These are phyloP conservation scores for Starmera quercuum DNA, from an alignment of 805 yeast genomes.

Conservation along the genomic window DNA sequence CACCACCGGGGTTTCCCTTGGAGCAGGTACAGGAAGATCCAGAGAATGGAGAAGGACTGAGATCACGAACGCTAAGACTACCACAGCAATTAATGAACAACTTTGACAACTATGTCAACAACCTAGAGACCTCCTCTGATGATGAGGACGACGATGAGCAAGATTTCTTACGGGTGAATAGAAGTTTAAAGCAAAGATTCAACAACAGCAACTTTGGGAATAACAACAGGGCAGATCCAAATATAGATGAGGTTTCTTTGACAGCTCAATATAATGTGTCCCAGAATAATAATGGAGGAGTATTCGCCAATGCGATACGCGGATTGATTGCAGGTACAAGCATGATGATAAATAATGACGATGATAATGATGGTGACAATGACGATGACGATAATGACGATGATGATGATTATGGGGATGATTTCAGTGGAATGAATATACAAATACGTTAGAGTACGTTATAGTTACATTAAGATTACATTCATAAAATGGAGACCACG, in stretches of 20 bases:
- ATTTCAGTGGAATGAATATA: constrained; percentile 9
- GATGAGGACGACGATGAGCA: constrained; percentile 15
- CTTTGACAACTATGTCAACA: constrained; percentile 19
- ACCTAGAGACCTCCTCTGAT: constrained; percentile 11
- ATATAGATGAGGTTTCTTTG: too few relatives aligned
- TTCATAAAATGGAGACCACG: background rate
- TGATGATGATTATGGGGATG: constrained; percentile 9
- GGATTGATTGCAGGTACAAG: background rate
- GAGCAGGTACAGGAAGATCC: background rate
- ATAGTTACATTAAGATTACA: background rate
- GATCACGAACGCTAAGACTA: constrained; percentile 11
- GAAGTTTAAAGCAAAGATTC: background rate
- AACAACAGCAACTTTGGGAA: background rate
- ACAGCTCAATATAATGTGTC: too few relatives aligned
- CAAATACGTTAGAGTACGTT: background rate
- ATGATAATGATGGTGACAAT: constrained; percentile 3
- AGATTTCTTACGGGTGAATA: constrained; percentile 13
- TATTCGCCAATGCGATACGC: background rate
- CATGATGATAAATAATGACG: background rate
- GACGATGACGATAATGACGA: constrained; percentile 6
- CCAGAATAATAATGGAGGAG: too few relatives aligned
- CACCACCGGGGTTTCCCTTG: background rate
- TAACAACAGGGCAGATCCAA: too few relatives aligned
- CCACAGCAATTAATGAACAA: constrained; percentile 22
- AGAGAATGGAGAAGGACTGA: background rate